Evolutionary conservation across 2,329 filamentous ascomycete genomes (phyloP).

Genomic region (Cadophora malorum): DNA sequence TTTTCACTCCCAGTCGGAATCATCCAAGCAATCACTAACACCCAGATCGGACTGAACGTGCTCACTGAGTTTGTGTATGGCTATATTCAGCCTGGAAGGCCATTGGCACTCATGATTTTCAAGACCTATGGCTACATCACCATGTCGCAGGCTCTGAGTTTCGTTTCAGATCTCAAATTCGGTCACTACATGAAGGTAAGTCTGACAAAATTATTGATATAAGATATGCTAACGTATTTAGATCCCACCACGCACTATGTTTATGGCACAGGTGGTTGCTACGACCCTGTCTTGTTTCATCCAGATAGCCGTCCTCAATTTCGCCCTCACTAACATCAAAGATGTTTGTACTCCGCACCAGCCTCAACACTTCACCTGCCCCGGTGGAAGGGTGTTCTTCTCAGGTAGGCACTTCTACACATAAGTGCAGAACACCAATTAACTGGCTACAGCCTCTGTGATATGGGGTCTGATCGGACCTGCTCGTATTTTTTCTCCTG

Average conservation of each 20-base stretch:
- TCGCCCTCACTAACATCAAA: neutral
- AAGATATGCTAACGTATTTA: neutral
- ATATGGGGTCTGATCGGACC: slow-evolving; percentile 80
- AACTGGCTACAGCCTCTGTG: slow-evolving; percentile 57
- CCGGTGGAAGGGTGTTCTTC: neutral
- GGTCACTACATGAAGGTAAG: neutral
- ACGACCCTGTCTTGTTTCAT: neutral
- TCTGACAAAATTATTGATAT: neutral
- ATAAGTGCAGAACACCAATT: neutral
- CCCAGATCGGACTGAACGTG: neutral
- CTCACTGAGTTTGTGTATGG: neutral
- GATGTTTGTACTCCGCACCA: neutral
- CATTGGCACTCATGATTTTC: neutral
- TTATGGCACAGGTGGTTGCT: neutral
- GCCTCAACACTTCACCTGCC: neutral
- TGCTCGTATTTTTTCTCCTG: slow-evolving; percentile 69
- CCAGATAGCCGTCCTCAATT: neutral
- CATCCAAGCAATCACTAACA: neutral
- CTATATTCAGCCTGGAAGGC: neutral
- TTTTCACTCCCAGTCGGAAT: neutral
- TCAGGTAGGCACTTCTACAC: neutral
- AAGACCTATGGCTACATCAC: neutral
- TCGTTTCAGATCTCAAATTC: neutral
- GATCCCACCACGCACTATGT: neutral
- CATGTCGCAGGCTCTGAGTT: neutral